phyloP scores from a whole-genome alignment of 73 alveolate species.

The Tetrahymena elliotti region DNA sequence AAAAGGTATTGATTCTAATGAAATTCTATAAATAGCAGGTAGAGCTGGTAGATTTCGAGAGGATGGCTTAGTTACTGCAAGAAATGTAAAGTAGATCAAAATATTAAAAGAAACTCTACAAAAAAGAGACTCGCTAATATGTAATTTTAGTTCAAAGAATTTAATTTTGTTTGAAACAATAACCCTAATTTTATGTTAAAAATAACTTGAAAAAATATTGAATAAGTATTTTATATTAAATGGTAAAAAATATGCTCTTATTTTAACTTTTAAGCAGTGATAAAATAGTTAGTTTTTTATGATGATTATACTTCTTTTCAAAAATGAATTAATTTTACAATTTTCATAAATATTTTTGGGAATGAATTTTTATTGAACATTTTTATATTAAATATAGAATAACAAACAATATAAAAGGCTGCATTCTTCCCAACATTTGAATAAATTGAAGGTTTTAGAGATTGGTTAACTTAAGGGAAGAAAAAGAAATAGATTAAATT shows the following conservation, averaged over 20 bases:
- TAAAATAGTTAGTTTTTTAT: too few species aligned
- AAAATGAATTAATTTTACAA: too few species aligned
- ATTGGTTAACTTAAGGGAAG: not conserved
- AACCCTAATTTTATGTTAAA: too few species aligned
- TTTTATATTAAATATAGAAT: not conserved
- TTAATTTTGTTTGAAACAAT: too few species aligned
- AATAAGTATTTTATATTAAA: too few species aligned
- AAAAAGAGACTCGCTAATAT: not conserved
- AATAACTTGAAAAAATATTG: too few species aligned
- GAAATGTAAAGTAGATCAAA: not conserved
- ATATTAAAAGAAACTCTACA: not conserved
- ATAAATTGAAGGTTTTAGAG: conserved; percentile 32
- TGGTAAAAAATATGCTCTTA: too few species aligned
- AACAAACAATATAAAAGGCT: conserved; percentile 31
- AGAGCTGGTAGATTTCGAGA: conserved; percentile 67
- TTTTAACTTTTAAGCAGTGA: too few species aligned
- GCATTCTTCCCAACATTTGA: conserved; percentile 49
- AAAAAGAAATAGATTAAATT: conserved; percentile 2
- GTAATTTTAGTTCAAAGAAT: conserved; percentile 1
- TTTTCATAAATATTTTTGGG: too few species aligned
- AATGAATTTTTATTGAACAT: too few species aligned
- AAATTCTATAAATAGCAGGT: conserved; percentile 57
- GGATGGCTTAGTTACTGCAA: conserved; percentile 60
- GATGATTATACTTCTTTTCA: too few species aligned
- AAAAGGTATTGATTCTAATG: not conserved